A percentile compares a stretch with the other conserved stretches of the same genome.
phyloP scores from a whole-genome alignment of 257 asterid species.

The Fraxinus pennsylvanica region DNA sequence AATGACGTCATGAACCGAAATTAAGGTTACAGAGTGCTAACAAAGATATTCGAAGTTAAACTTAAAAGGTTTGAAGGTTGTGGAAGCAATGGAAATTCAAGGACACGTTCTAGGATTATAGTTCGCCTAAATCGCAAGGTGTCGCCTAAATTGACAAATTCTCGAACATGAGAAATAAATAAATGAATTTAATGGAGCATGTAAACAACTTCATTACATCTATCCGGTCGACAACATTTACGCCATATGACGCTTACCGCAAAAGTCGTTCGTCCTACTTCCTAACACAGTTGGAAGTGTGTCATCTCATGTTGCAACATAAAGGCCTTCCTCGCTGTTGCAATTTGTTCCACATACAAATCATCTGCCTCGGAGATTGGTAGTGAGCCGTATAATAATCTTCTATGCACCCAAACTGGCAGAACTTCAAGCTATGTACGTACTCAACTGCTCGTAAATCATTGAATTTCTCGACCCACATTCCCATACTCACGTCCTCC shows the following conservation, averaged over 20 bases:
- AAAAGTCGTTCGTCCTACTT: conserved; percentile 37
- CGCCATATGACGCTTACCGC: conserved; percentile 43
- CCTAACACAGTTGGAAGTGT: conserved; percentile 14
- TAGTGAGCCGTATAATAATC: conserved; percentile 83
- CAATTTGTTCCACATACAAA: conserved; percentile 80
- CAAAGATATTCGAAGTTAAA: too few species aligned
- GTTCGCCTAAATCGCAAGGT: too few species aligned
- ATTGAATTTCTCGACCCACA: conserved; percentile 86
- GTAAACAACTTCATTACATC: conserved; percentile 29
- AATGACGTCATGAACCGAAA: too few species aligned
- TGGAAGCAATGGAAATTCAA: too few species aligned
- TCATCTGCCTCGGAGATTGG: conserved; percentile 93
- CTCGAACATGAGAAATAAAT: neutral
- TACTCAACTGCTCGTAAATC: conserved; percentile 64
- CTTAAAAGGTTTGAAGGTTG: too few species aligned
- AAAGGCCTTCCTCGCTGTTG: conserved; percentile 52
- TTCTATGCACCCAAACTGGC: conserved; percentile 91
- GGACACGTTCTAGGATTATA: too few species aligned
- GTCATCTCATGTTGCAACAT: conserved; percentile 91
- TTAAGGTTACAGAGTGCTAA: too few species aligned
- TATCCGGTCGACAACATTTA: conserved; percentile 32
- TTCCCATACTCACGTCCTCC: conserved; percentile 98
- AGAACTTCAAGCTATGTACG: conserved; percentile 83
- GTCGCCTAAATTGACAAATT: too few species aligned
- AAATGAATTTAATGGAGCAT: conserved; percentile 14